Conservation (phyloP, 2,329 filamentous ascomycete species). For the Colletotrichum liaoningense region DNA sequence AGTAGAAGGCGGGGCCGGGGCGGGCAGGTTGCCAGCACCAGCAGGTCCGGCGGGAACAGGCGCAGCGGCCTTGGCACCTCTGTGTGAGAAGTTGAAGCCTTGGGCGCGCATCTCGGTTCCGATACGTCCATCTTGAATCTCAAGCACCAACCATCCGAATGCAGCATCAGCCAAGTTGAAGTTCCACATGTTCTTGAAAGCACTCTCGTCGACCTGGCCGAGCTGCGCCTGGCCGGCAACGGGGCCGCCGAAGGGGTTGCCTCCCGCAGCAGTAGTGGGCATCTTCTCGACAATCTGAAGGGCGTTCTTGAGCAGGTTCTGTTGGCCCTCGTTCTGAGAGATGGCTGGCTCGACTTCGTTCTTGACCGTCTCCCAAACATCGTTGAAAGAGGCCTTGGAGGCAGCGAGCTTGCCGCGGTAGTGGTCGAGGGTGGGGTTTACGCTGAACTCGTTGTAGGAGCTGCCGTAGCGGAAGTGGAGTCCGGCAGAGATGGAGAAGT, state of each 20-base stretch:
- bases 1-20: conserved; percentile 50
- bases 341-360: conserved; percentile 95
- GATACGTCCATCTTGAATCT: conserved; percentile 95
- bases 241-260: conserved; percentile 95
- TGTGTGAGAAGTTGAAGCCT: conserved; percentile 98
- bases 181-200: conserved; percentile 99
- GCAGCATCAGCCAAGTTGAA: conserved; percentile 98
- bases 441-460: conserved; percentile 99
- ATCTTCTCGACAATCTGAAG: conserved; percentile 97
- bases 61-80: conserved; percentile 78
- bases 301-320: conserved; percentile 90
- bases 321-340: conserved; percentile 91
- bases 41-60: conserved; percentile 51
- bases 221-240: conserved; percentile 77
- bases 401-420: conserved; percentile 98
- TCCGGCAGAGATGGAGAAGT: conserved; percentile 97
- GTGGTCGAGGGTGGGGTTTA: conserved; percentile 97
- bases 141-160: conserved; percentile 94
- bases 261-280: conserved; percentile 93
- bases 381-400: conserved; percentile 98
- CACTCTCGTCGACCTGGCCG: conserved; percentile 96
- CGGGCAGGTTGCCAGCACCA: conserved; percentile 46
- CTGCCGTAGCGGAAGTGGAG: conserved; percentile 99
- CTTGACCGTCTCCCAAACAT: conserved; percentile 99
- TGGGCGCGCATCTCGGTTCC: conserved; percentile 99